Base-by-base conservation (phyloP, 768 basidiomycete genomes). In the Tremella yokohamensis region DNA sequence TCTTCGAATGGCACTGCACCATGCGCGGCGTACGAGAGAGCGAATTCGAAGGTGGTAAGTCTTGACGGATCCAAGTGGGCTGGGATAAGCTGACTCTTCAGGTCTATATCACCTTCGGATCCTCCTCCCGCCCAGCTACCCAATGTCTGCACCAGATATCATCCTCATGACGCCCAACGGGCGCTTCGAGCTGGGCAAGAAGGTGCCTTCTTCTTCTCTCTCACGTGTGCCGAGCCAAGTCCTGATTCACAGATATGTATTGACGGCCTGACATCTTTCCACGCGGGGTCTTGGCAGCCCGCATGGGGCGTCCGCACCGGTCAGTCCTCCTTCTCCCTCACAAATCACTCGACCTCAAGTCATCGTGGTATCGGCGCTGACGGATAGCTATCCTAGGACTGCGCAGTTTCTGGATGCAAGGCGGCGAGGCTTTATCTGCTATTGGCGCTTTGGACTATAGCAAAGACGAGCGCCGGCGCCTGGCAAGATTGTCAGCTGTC, bases 261-360 rank as follows among this genome's bases (percentile, higher is more conserved):
- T 40, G 77, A 78, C 49, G 77, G 77, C 3, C 54, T 78, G 29
- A 74, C 67, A 26, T 52, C 56, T 34, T 76, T 94, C 80, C 92
- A 97, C 65, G 90, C 92, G 77, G 94, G 97, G 66, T 81, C 89
- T 29, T 98, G 94, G 94, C 92, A 97, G 76, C 94, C 94, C 38
- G 90, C 91, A 22, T 98, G 94, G 94, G 94, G 94, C 55, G 89
- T 98, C 18, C 84, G 94, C 62, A 98, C 93, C 56, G 92, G 73
- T 73, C 19, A 50, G 68, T 60, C 54, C 2, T 24, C n/a, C 15
- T 50, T 9, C 24, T 2, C 8, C 25, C n/a, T 18, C 26, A 15
- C 16, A 3, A 20, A 9, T 2, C 15, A 26, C 15, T 22, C 18
- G 29, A 11, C 29, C n/a, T n/a, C n/a, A n/a, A n/a, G n/a, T n/a